Conservation (phyloP, 192 early-diverging fungal species). For the Pilobolus umbonatus region DNA sequence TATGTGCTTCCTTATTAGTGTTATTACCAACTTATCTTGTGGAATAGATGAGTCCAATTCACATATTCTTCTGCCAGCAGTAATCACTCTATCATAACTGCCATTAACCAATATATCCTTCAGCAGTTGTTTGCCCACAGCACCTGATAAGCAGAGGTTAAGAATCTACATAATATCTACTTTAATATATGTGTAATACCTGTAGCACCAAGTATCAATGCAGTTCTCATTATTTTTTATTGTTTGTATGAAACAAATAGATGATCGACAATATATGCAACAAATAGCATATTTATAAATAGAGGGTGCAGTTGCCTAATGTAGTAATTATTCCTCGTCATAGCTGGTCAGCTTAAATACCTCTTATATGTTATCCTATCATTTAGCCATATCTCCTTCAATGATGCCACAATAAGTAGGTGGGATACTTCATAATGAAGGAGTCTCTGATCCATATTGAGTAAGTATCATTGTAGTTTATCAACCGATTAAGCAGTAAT, state of each 20-base stretch:
- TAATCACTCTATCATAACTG: conserved; percentile 46
- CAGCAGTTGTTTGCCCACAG: conserved; percentile 54
- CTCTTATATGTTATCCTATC: no score
- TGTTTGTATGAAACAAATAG: background rate
- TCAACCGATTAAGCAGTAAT: no score
- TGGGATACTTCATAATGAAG: no score
- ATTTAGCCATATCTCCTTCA: no score
- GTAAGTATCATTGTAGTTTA: no score
- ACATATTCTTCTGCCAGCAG: conserved; percentile 48
- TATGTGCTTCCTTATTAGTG: background rate
- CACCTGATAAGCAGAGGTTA: conserved; percentile 32
- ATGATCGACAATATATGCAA: background rate
- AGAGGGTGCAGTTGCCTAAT: background rate
- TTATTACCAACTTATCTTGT: conserved; percentile 38
- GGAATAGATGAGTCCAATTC: conserved; percentile 36
- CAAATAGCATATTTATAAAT: background rate
- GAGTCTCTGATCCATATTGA: no score
- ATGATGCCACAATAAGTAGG: no score
- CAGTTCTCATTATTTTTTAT: background rate
- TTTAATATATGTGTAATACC: background rate
- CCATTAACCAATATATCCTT: conserved; percentile 45
- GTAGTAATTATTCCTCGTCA: background rate
- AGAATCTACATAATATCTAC: background rate
- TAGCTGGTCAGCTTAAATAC: no score
- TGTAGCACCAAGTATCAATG: conserved; percentile 32